Conservation (phyloP, 768 basidiomycete species). For the Roridomyces roridus region DNA sequence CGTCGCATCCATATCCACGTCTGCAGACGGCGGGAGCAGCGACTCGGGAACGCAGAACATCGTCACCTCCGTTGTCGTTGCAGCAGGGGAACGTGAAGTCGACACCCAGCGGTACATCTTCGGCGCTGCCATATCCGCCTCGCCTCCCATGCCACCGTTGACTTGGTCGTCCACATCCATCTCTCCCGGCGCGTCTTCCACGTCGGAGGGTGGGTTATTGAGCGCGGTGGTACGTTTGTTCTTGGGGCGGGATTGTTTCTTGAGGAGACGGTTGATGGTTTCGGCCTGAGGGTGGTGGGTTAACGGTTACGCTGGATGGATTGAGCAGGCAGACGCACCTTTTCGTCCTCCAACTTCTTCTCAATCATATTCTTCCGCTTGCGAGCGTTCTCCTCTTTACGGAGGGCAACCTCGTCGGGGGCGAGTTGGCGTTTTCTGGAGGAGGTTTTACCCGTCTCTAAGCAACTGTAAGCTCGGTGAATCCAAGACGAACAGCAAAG, state of each 20-base stretch:
- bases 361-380: constrained; percentile 64
- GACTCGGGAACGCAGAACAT: constrained; percentile 20
- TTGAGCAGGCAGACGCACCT: constrained; percentile 39
- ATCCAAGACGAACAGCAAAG: background rate
- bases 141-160: background rate
- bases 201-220: constrained; percentile 39
- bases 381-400: constrained; percentile 61
- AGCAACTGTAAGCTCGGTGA: background rate
- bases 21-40: constrained; percentile 5
- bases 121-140: constrained; percentile 33
- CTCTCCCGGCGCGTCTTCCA: constrained; percentile 16
- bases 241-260: constrained; percentile 59
- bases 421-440: constrained; percentile 54
- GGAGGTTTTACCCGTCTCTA: background rate
- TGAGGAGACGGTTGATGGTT: constrained; percentile 67
- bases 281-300: constrained; percentile 46
- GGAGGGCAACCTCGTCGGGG: constrained; percentile 59
- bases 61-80: background rate
- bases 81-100: constrained; percentile 33
- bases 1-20: background rate
- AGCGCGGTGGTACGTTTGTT: constrained; percentile 45
- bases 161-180: constrained; percentile 43
- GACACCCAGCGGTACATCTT: constrained; percentile 60
- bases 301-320: background rate
- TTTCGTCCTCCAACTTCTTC: constrained; percentile 67